phyloP scores from a whole-genome alignment of 140 eudicot genomes.

The Bidens hawaiensis region DNA sequence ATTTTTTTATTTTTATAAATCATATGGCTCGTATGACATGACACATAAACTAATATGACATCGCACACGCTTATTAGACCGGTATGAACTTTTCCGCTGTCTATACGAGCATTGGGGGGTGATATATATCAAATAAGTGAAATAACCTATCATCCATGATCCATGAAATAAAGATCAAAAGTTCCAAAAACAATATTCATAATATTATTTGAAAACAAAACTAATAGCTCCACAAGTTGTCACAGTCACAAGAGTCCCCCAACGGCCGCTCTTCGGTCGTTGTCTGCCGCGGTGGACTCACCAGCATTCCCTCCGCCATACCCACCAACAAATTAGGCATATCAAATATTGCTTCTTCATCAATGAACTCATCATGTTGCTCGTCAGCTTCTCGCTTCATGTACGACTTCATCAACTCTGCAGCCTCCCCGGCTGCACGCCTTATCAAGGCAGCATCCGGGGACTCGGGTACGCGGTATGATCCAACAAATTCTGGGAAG shows the following conservation, averaged over 20 bases:
- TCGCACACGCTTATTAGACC: no score
- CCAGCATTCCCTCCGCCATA: slow-evolving; percentile 60
- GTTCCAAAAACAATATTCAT: not conserved
- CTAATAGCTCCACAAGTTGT: slow-evolving; percentile 42
- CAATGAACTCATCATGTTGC: slow-evolving; percentile 36
- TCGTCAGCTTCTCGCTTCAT: not conserved
- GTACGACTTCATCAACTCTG: slow-evolving; percentile 22
- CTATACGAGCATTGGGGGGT: no score
- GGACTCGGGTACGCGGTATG: slow-evolving; percentile 30
- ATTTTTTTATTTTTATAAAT: no score
- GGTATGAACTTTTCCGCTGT: no score
- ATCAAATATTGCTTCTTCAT: slow-evolving; percentile 45
- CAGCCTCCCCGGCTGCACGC: slow-evolving; percentile 36
- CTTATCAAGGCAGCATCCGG: slow-evolving; percentile 32
- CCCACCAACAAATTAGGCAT: slow-evolving; percentile 53
- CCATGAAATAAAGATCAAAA: not conserved
- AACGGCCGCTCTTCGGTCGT: slow-evolving; percentile 16
- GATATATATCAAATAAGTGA: no score
- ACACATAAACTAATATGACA: no score
- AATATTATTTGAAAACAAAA: not conserved
- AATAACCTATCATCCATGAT: not conserved
- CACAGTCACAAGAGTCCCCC: slow-evolving; percentile 22
- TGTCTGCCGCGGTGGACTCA: slow-evolving; percentile 45
- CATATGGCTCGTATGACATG: no score
- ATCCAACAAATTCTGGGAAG: slow-evolving; percentile 26